Base-by-base conservation (phyloP, 148 eudicot genomes). In the Rhododendron williamsianum region DNA sequence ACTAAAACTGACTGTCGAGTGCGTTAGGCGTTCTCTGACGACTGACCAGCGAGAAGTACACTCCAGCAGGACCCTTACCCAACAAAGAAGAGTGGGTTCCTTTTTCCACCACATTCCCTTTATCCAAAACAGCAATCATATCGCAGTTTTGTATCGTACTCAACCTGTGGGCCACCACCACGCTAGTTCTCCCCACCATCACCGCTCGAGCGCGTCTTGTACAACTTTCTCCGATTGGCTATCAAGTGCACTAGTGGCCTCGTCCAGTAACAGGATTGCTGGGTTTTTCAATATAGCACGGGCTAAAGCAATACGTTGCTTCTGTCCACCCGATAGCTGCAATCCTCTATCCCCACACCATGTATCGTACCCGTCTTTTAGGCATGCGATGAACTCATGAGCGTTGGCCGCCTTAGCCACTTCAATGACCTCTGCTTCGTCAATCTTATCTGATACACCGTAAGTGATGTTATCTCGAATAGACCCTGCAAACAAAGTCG, bases 41-140 rank as follows among this genome's bases (percentile, higher is more conserved):
- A 3, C 21, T 71, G 19, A 71, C 76, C 16, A 71, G 21, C 16
- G 76, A 71, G 38, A 30, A 71, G 15, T 71, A 71, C 2, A 16
- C 38, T 12, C 76, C 76, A 71, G 19, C 19, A 12, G 76, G 19
- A 71, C 76, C 76, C 38, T 71, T 71, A 33, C 19, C 41, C 41
- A 71, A 71, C 76, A 71, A 71, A 71, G 76, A 71, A 71, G 76
- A 71, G 19, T 71, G 76, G 38, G 76, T 71, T 71, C 76, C 76
- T 71, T 71, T 33, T 1, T 30, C 76, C 76, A 71, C 76, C 76
- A 71, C 76, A 15, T 33, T 13, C 35, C 76, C 41, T 71, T 71
- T 71, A 13, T 71, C 76, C 76, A 71, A 71, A 71, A 71, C 41
- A 33, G 76, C 76, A 13, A 71, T 71, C 76, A 13, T 71, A 33